Evolutionary conservation across 495 filamentous ascomycete genomes (phyloP).

Genomic region (Penicillium pancosmium): DNA sequence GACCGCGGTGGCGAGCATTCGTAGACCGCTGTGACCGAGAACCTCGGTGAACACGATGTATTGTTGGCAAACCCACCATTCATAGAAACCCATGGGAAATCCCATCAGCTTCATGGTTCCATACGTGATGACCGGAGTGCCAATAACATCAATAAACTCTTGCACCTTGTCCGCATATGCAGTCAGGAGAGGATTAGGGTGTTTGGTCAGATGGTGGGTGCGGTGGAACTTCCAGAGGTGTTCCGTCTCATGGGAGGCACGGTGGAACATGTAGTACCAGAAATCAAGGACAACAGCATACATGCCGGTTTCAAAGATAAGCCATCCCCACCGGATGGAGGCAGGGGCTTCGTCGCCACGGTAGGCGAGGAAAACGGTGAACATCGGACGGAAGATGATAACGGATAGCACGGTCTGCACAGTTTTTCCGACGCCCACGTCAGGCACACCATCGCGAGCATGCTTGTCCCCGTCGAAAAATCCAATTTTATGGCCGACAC

Average conservation of each 20-base stretch:
- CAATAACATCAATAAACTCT: conserved; percentile 41
- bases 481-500: conserved; percentile 25
- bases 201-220: conserved; percentile 44
- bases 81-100: conserved; percentile 40
- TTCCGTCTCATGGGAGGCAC: conserved; percentile 32
- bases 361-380: conserved; percentile 23
- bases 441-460: conserved; percentile 27
- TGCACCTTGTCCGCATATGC: conserved; percentile 40
- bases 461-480: conserved; percentile 30
- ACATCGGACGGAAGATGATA: conserved; percentile 15
- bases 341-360: conserved; percentile 12
- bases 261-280: conserved; percentile 42
- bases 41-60: conserved; percentile 40
- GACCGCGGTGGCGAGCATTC: conserved; percentile 26
- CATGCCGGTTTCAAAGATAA: conserved; percentile 34
- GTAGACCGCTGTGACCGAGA: conserved; percentile 39
- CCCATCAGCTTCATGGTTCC: conserved; percentile 32
- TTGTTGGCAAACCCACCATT: conserved; percentile 41
- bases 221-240: conserved; percentile 41
- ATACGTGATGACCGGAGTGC: conserved; percentile 34
- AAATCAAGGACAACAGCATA: conserved; percentile 41
- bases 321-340: conserved; percentile 50
- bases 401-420: conserved; percentile 18
- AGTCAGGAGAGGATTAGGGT: conserved; percentile 38
- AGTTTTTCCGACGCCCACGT: conserved; percentile 23